Evolutionary conservation across 2,329 filamentous ascomycete genomes (phyloP).

Genomic region (Aotearoamyces nothofagi): DNA sequence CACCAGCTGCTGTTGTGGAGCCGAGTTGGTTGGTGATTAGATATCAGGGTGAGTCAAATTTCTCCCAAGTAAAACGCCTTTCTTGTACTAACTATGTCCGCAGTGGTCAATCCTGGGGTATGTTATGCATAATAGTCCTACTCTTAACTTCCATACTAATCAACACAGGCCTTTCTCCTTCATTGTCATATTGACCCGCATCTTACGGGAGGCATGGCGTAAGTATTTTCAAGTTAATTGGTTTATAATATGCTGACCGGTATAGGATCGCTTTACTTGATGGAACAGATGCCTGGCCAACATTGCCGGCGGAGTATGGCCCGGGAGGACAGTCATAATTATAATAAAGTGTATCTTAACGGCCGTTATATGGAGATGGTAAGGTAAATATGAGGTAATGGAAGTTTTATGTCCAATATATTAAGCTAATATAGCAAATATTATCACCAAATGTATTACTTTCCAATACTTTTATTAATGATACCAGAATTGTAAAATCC

Average conservation of each 20-base stretch:
- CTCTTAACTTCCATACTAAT: constrained; percentile 10
- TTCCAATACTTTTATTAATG: no score
- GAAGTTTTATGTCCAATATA: no score
- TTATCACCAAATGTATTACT: no score
- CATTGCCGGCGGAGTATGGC: constrained; percentile 10
- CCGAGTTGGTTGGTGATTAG: constrained; percentile 26
- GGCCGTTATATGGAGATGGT: no score
- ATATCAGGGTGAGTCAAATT: constrained; percentile 25
- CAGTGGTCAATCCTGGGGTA: neutral
- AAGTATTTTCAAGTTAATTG: neutral
- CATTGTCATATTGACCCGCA: constrained; percentile 35
- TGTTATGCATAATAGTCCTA: neutral
- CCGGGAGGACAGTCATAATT: no score
- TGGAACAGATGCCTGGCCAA: constrained; percentile 29
- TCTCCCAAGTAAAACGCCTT: no score
- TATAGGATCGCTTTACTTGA: constrained; percentile 27
- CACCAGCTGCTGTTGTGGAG: constrained; percentile 8
- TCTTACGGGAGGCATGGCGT: constrained; percentile 28
- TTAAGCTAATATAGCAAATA: no score
- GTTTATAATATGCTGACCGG: neutral
- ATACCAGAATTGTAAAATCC: no score
- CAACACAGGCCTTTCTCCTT: constrained; percentile 30
- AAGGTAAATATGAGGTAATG: no score
- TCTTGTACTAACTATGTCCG: neutral
- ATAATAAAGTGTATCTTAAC: no score